Conservation (phyloP, 2,329 filamentous ascomycete genomes). For the Pseudogymnoascus sp. region DNA sequence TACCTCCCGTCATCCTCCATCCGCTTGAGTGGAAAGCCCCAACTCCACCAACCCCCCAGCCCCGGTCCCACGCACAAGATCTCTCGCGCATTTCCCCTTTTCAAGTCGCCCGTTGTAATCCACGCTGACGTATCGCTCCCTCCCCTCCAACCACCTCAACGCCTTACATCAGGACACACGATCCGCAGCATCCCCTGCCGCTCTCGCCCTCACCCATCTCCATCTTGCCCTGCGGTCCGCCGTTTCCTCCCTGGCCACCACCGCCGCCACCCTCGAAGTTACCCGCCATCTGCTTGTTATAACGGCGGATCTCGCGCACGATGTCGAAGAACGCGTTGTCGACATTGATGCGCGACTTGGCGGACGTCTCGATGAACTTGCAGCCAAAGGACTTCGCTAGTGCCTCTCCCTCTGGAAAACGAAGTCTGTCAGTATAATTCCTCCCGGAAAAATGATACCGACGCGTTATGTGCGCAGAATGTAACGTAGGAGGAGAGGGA, state of each 20-base stretch:
- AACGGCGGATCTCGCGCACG: constrained; percentile 92
- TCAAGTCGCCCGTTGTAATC: not conserved
- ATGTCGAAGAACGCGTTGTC: constrained; percentile 98
- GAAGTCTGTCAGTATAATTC: not conserved
- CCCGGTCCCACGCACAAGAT: not conserved
- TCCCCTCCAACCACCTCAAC: not conserved
- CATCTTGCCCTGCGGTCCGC: constrained; percentile 62
- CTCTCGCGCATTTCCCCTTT: not conserved
- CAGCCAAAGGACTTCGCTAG: constrained; percentile 83
- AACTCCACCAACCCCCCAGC: not conserved
- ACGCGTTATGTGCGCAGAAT: not conserved
- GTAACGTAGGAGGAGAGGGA: constrained; percentile 10
- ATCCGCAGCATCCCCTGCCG: constrained; percentile 67
- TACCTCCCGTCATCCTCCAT: not conserved
- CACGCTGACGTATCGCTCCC: not conserved
- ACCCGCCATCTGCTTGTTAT: constrained; percentile 96
- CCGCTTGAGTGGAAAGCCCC: not conserved
- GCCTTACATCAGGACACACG: constrained; percentile 78
- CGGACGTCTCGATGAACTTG: constrained; percentile 98
- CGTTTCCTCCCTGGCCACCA: constrained; percentile 49
- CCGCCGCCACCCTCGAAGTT: constrained; percentile 63
- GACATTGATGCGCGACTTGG: constrained; percentile 96
- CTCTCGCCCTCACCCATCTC: constrained; percentile 64
- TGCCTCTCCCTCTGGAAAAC: constrained; percentile 69
- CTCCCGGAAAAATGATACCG: constrained; percentile 12